Conservation (phyloP, 352 stramenopile species). For the Phytophthora tentaculata region DNA sequence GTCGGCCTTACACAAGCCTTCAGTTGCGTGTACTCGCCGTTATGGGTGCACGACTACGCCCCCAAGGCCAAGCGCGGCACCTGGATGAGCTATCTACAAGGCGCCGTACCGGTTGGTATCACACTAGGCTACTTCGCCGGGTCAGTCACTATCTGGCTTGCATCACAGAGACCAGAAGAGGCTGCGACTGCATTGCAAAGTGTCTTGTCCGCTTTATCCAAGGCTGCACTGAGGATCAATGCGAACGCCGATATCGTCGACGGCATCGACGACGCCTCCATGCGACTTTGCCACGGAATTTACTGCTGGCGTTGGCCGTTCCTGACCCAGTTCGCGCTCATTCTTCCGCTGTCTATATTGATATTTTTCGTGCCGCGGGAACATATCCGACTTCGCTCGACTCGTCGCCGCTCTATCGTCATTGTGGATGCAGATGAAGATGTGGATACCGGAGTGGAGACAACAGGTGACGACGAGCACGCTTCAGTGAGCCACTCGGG, state of each 20-base stretch:
- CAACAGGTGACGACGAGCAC: constrained; percentile 36
- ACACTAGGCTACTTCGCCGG: constrained; percentile 81
- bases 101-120: constrained; percentile 73
- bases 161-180: constrained; percentile 20
- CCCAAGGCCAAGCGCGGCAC: constrained; percentile 63
- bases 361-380: constrained; percentile 83
- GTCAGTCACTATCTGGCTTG: constrained; percentile 74
- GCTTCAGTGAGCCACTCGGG: constrained; percentile 32
- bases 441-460: constrained; percentile 41
- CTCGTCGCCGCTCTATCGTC: constrained; percentile 67
- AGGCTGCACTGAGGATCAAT: constrained; percentile 25
- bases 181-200: constrained; percentile 17
- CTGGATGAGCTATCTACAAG: constrained; percentile 91
- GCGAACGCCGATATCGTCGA: constrained; percentile 41
- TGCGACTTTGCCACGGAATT: constrained; percentile 69
- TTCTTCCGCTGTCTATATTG: constrained; percentile 74
- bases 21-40: constrained; percentile 84
- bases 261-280: constrained; percentile 35
- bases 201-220: constrained; percentile 21
- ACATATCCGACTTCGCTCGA: constrained; percentile 67
- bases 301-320: constrained; percentile 91
- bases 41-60: constrained; percentile 90
- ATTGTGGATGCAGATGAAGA: constrained; percentile 60
- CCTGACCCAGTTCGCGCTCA: constrained; percentile 74
- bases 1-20: constrained; percentile 86